Evolutionary conservation across 345 rosid species (phyloP), one percentile per base, ranked within the genome.

Genomic region (Lepidium didymum): DNA sequence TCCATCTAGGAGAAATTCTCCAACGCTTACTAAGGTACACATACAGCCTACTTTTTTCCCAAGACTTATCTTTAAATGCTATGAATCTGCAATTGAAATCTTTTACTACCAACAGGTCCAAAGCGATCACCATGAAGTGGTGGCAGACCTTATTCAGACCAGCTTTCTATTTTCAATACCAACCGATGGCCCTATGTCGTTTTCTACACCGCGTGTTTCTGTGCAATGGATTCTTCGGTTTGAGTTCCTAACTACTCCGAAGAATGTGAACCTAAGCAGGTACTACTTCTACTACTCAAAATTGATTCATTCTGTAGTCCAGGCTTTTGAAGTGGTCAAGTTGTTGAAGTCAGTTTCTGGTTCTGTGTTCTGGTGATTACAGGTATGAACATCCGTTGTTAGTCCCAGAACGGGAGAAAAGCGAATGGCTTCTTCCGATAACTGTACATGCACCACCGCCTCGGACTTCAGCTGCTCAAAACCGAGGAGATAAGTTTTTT

Each of bases 131-230:
- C 89, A 94, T 49, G 96, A 94, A 76, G 85, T 91, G 43, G 97
- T 94, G 63, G 96, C 96, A 36, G 96, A 94, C 79, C 77, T 91
- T 80, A 83, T 91, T 62, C 99, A 94, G 72, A 86, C 99, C 21
- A 87, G 99, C 83, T 94, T 94, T 79, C 95, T 89, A 15, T 94
- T 94, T 73, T 87, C 96, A 31, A 77, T 94, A 79, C 99, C 96
- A n/a, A 82, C 81, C 77, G 97, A 94, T 72, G 99, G 97, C 27
- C 96, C 97, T 10, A 91, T 89, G 99, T 91, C 99, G 47, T 94
- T 94, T 80, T 79, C 91, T 38, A 87, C 99, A 45, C 81, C 81
- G 10, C 86, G 76, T 60, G 85, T 94, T 74, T 87, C 90, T 21
- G 93, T 89, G 69, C 86, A 87, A 60, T 94, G 99, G 99, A 87